phyloP scores from a whole-genome alignment of 2,329 filamentous ascomycete genomes.

The Ophiostoma perfectum region DNA sequence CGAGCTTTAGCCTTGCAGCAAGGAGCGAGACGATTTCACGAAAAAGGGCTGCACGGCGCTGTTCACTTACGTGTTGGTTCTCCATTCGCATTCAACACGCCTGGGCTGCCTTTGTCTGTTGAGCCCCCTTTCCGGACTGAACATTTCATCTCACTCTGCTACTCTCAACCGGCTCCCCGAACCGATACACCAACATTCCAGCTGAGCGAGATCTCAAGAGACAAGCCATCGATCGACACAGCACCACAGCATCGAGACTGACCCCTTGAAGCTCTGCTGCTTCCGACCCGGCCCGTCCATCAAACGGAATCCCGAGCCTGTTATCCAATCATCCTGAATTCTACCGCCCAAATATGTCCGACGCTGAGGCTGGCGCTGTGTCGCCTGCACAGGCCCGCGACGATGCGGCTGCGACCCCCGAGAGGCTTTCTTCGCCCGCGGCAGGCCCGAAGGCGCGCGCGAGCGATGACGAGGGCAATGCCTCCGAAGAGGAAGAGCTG shows the following conservation, averaged over 20 bases:
- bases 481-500: slow-evolving; percentile 48
- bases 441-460: neutral
- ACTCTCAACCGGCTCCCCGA: too few relatives aligned
- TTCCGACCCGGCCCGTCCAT: neutral
- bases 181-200: too few relatives aligned
- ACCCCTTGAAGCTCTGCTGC: neutral
- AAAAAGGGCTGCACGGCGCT: slow-evolving; percentile 7
- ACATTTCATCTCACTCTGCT: neutral
- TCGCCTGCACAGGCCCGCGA: slow-evolving; percentile 25
- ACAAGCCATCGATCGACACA: too few relatives aligned
- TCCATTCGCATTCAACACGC: neutral
- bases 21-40: slow-evolving; percentile 17
- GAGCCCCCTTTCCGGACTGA: neutral
- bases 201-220: neutral
- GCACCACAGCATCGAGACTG: too few relatives aligned
- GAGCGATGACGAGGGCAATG: slow-evolving; percentile 34
- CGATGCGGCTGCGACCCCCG: slow-evolving; percentile 14
- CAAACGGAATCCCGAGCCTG: neutral
- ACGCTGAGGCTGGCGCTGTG: slow-evolving; percentile 14
- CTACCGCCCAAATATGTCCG: slow-evolving; percentile 11
- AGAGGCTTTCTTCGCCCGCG: slow-evolving; percentile 7
- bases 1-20: slow-evolving; percentile 13
- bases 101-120: neutral
- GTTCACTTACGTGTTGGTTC: too few relatives aligned
- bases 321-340: neutral